These are phyloP conservation scores for Coniella lustricola DNA, from an alignment of 2,329 filamentous ascomycete genomes.

Conservation along the genomic window DNA sequence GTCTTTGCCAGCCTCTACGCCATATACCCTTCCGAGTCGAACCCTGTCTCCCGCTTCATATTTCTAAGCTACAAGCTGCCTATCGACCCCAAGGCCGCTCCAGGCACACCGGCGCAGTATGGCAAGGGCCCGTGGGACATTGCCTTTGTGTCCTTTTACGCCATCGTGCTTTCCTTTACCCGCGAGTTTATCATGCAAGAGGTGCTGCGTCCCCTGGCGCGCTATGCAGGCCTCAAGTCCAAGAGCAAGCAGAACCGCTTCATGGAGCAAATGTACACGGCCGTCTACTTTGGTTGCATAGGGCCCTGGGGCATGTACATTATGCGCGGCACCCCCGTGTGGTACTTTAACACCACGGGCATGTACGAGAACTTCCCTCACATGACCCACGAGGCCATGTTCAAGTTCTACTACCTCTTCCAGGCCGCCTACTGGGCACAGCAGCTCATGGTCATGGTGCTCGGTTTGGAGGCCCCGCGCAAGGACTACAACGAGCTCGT, in stretches of 20 bases:
- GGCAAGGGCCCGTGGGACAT: constrained; percentile 85
- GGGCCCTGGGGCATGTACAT: constrained; percentile 82
- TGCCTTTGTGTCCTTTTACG: constrained; percentile 85
- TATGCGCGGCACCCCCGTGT: constrained; percentile 84
- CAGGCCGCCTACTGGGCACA: constrained; percentile 94
- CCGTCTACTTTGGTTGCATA: constrained; percentile 78
- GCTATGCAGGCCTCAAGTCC: constrained; percentile 59
- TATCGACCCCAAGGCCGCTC: constrained; percentile 31
- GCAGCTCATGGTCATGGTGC: constrained; percentile 78
- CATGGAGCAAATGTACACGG: constrained; percentile 95
- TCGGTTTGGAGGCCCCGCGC: constrained; percentile 85
- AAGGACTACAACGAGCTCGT: constrained; percentile 96
- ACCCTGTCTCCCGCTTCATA: constrained; percentile 73
- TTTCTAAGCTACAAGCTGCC: constrained; percentile 84
- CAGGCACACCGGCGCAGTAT: constrained; percentile 57
- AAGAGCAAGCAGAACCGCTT: constrained; percentile 80
- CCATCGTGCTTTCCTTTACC: constrained; percentile 81
- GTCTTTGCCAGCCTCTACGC: constrained; percentile 63
- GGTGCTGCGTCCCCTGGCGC: constrained; percentile 69
- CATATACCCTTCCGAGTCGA: constrained; percentile 67
- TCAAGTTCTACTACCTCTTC: constrained; percentile 96
- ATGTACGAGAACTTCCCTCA: constrained; percentile 92
- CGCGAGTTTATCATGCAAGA: constrained; percentile 96
- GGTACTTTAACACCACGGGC: constrained; percentile 87
- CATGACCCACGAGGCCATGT: constrained; percentile 65